Conservation (phyloP, 2,329 filamentous ascomycete species). For the Zasmidium angulare region DNA sequence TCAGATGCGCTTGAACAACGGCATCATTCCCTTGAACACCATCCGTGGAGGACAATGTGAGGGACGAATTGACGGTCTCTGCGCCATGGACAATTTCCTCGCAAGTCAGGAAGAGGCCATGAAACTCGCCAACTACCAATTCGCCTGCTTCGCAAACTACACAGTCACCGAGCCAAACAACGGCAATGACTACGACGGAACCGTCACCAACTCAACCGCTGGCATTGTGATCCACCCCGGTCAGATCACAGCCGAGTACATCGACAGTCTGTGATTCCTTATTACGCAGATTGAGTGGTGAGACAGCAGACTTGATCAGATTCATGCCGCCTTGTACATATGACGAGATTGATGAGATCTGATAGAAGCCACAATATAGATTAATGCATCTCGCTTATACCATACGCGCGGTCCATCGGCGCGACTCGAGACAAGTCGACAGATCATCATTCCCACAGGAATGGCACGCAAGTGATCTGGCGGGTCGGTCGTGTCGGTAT, state of each 20-base stretch:
- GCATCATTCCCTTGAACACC: slow-evolving; percentile 48
- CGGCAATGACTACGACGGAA: slow-evolving; percentile 45
- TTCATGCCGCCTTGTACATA: not conserved
- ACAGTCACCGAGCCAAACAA: slow-evolving; percentile 40
- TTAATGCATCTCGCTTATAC: not conserved
- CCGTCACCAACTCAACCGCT: slow-evolving; percentile 20
- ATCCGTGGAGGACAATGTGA: slow-evolving; percentile 50
- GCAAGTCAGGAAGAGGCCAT: slow-evolving; percentile 42
- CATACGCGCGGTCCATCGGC: not conserved
- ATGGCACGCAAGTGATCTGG: not conserved
- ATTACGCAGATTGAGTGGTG: no score
- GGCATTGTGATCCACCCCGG: slow-evolving; percentile 24
- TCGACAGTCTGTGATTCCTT: slow-evolving; percentile 9
- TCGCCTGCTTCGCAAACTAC: slow-evolving; percentile 52
- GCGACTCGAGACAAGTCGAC: not conserved
- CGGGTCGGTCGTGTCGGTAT: not conserved
- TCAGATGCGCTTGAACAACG: slow-evolving; percentile 50
- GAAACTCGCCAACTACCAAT: slow-evolving; percentile 47
- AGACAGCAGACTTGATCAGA: no score
- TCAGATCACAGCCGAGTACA: slow-evolving; percentile 23
- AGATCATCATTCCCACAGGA: not conserved
- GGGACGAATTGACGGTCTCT: slow-evolving; percentile 48
- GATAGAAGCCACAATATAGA: not conserved
- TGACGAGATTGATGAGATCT: not conserved
- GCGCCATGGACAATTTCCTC: slow-evolving; percentile 44